Evolutionary conservation across 192 early-diverging fungal genomes (phyloP), one percentile per base, ranked within the genome.

Genomic region (Chytriomyces sp.): DNA sequence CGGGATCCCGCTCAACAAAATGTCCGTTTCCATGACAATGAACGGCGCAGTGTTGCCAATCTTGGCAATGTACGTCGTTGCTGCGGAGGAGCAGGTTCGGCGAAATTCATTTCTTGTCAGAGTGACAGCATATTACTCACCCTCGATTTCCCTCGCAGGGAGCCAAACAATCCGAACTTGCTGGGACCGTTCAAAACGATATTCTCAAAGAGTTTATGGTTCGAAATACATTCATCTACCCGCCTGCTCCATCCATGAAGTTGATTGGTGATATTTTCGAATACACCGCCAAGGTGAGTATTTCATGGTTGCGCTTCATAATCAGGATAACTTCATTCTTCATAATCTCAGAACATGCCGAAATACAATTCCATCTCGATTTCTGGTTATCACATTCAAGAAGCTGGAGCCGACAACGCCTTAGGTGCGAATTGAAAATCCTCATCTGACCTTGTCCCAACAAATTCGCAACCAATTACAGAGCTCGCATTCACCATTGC

Each of bases 351-450:
- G 84, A 82, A 94, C 78, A 96, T 96, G 94, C 94, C 94, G 46
- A 93, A 93, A 83, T 96, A 95, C 86, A 96, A 96, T 87, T 95
- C 93, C 64, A 96, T 96, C 75, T 96, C 94, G n/a, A 96, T 96
- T 67, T 96, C 94, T 5, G 94, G 94, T 50, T 96, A 96, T 80
- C 94, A 96, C 76, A 93, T 96, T 86, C 94, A 96, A 82, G 94
- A 96, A 77, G 93, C 94, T 47, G 94, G 94, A 44, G 94, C 93
- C 44, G 91, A 96, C 77, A 91, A 90, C 72, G 92, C 92, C n/a
- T 87, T 95, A 26, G 71, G 71, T 73, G 23, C 1, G n/a, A 18
- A 13, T 13, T 64, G 0, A 28, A 13, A 23, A 26, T 28, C 0
- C 0, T 20, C 20, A 26, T 64, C 35, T 28, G 35, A 1, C 2